Evolutionary conservation across 805 yeast species (phyloP).

Genomic region (Priceomyces castillae): DNA sequence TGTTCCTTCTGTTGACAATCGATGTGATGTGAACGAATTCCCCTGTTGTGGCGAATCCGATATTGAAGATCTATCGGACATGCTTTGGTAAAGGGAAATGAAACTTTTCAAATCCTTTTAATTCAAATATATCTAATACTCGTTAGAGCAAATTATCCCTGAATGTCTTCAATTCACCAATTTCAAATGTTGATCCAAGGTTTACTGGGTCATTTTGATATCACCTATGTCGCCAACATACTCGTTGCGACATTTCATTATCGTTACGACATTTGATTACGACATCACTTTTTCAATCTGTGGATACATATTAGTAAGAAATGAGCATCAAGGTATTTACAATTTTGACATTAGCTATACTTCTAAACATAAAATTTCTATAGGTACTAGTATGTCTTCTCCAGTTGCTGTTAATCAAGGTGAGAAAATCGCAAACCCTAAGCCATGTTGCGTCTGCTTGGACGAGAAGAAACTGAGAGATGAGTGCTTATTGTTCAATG

Average conservation of each 20-base stretch:
- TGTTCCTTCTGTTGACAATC: constrained; percentile 22
- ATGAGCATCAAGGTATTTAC: too few species aligned
- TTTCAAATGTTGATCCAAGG: background rate
- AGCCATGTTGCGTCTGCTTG: constrained; percentile 95
- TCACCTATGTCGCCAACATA: background rate
- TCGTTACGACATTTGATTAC: background rate
- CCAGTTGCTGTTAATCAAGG: background rate
- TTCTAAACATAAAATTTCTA: too few species aligned
- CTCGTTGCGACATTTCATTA: background rate
- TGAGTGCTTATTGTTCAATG: constrained; percentile 79
- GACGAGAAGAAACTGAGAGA: constrained; percentile 81
- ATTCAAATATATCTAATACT: too few species aligned
- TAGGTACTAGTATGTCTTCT: background rate
- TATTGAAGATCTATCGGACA: constrained; percentile 10
- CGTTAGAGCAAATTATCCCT: too few species aligned
- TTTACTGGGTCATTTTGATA: background rate
- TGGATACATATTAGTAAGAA: background rate
- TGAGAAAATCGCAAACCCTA: constrained; percentile 53
- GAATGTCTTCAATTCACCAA: too few species aligned
- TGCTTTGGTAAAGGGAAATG: background rate
- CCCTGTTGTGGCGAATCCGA: constrained; percentile 1
- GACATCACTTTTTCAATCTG: background rate
- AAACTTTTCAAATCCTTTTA: too few species aligned
- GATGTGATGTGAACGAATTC: constrained; percentile 2
- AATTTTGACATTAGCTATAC: too few species aligned